Percentiles rank a stretch among this genome's conserved stretches.
Conservation (phyloP, 192 early-diverging fungal species). For the Coemansia sp. region DNA sequence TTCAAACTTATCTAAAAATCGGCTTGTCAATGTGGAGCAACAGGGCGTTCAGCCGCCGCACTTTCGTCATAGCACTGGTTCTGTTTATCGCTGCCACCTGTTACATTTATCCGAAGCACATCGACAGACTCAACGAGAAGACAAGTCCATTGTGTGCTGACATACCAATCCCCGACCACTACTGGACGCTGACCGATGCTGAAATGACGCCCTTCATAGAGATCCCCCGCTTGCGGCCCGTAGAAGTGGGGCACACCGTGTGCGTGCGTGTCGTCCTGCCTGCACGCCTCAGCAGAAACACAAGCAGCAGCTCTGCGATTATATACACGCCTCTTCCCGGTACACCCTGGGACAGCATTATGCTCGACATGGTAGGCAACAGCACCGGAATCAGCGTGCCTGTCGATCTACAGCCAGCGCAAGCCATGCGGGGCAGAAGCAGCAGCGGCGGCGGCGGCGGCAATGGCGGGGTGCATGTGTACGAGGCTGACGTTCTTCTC, state of each 20-base stretch:
- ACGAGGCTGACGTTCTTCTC: slow-evolving; percentile 44
- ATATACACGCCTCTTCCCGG: slow-evolving; percentile 20
- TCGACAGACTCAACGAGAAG: neutral
- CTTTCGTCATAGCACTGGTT: neutral
- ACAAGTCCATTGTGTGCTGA: neutral
- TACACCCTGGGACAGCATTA: slow-evolving; percentile 43
- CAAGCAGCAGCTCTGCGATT: neutral
- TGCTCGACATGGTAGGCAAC: slow-evolving; percentile 26
- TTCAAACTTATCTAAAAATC: too few relatives aligned
- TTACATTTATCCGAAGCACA: neutral
- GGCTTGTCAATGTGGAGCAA: too few relatives aligned
- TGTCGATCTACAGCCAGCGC: neutral
- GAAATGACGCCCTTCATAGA: neutral
- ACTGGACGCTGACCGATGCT: neutral
- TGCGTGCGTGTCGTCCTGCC: slow-evolving; percentile 51
- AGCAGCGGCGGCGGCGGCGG: too few relatives aligned
- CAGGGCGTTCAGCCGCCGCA: neutral
- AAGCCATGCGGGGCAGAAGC: neutral
- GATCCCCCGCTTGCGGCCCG: neutral
- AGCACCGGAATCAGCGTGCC: slow-evolving; percentile 17
- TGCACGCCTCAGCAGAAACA: neutral
- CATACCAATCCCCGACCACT: slow-evolving; percentile 2
- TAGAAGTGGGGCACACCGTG: slow-evolving; percentile 15
- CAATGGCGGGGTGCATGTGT: slow-evolving; percentile 34
- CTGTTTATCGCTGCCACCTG: neutral